Evolutionary conservation across 2,329 filamentous ascomycete genomes (phyloP).

Genomic region (Nothophaeocryptopus gaeumannii): DNA sequence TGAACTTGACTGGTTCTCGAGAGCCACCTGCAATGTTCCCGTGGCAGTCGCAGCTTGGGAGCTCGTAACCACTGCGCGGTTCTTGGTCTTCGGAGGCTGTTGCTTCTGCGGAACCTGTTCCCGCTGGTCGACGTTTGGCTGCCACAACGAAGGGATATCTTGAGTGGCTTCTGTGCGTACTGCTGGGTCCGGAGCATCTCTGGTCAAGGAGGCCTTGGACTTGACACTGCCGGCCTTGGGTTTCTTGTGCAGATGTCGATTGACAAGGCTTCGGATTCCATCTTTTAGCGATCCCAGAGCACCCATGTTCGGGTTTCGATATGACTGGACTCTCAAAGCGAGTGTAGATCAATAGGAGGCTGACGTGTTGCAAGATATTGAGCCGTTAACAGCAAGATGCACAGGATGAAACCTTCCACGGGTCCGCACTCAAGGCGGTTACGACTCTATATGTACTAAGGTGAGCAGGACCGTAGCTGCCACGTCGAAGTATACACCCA

Average conservation of each 20-base stretch:
- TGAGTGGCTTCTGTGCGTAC: neutral
- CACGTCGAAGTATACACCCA: too few relatives aligned
- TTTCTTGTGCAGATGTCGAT: conserved; percentile 15
- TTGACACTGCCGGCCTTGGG: neutral
- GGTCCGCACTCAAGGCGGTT: too few relatives aligned
- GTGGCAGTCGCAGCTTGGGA: conserved; percentile 24
- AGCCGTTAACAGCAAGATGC: too few relatives aligned
- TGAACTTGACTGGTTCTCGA: conserved; percentile 35
- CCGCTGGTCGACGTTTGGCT: conserved; percentile 5
- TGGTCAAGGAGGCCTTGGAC: neutral
- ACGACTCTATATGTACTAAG: too few relatives aligned
- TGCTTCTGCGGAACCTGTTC: conserved; percentile 6
- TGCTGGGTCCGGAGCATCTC: neutral
- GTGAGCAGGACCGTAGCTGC: too few relatives aligned
- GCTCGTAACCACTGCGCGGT: conserved; percentile 14
- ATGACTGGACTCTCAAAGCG: too few relatives aligned
- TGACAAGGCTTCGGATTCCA: conserved; percentile 23
- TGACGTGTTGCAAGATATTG: too few relatives aligned
- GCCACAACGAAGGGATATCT: conserved; percentile 8
- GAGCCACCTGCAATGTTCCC: conserved; percentile 31
- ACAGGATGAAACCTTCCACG: too few relatives aligned
- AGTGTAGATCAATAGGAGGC: too few relatives aligned
- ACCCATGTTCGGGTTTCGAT: conserved; percentile 1
- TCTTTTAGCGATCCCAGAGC: conserved; percentile 16
- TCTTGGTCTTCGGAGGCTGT: conserved; percentile 10